Evolutionary conservation across 208 protist species (phyloP).

Genomic region (Naegleria gruberi): DNA sequence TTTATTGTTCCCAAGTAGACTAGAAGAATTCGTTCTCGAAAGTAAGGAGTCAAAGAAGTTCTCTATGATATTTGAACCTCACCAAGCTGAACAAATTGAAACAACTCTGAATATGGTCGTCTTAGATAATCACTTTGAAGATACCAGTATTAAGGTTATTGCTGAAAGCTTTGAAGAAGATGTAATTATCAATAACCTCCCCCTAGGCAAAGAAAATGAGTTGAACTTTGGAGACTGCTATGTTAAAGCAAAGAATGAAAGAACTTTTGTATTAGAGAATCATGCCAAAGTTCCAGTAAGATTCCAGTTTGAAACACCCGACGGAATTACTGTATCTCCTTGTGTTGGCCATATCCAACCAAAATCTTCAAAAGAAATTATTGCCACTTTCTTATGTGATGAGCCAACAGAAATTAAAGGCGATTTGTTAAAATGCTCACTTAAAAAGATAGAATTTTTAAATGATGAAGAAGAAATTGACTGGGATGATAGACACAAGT

Average conservation of each 20-base stretch:
- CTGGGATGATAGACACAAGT: conserved; percentile 42
- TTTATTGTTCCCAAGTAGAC: conserved; percentile 38
- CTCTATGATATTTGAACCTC: conserved; percentile 35
- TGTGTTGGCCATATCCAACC: conserved; percentile 47
- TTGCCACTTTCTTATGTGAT: conserved; percentile 31
- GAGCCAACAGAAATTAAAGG: conserved; percentile 25
- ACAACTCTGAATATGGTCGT: conserved; percentile 56
- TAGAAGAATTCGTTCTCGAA: conserved; percentile 53
- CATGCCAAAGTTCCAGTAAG: conserved; percentile 56
- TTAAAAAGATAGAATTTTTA: not conserved
- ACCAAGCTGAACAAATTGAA: conserved; percentile 4
- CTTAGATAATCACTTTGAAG: conserved; percentile 82
- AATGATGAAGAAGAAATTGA: conserved; percentile 7
- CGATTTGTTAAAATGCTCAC: not conserved
- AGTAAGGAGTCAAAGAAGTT: conserved; percentile 45
- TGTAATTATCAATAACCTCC: conserved; percentile 78
- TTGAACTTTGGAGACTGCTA: conserved; percentile 75
- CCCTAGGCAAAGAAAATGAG: conserved; percentile 56
- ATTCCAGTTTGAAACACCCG: conserved; percentile 56
- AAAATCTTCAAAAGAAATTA: conserved; percentile 34
- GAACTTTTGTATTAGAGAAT: conserved; percentile 70
- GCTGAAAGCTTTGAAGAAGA: conserved; percentile 67
- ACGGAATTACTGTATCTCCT: conserved; percentile 46
- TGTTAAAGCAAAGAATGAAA: conserved; percentile 48
- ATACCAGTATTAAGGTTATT: conserved; percentile 61